These are phyloP conservation scores for Calonectria multiphialidica DNA, from an alignment of 2,329 filamentous ascomycete species.

Conservation along the genomic window DNA sequence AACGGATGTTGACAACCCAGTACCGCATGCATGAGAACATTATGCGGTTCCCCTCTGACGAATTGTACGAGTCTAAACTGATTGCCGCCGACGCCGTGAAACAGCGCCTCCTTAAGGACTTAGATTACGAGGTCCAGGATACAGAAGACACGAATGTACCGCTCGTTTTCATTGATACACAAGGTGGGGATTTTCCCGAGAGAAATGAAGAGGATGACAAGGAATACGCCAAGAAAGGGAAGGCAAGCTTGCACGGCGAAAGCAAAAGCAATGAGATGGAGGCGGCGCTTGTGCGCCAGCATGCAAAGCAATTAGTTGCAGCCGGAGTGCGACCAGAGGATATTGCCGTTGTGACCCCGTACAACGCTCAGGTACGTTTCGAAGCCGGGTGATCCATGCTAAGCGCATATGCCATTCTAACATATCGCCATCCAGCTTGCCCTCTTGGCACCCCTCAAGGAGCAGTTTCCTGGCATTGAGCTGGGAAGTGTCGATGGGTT, in stretches of 20 bases:
- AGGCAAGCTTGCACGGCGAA: slow-evolving; percentile 59
- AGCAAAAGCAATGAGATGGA: slow-evolving; percentile 96
- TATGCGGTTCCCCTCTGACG: slow-evolving; percentile 92
- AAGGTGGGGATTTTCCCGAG: slow-evolving; percentile 92
- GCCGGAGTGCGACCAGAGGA: slow-evolving; percentile 86
- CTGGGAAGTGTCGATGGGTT: slow-evolving; percentile 98
- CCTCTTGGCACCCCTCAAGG: slow-evolving; percentile 83
- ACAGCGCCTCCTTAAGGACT: slow-evolving; percentile 77
- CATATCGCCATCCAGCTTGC: slow-evolving; percentile 68
- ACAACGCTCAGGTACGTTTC: slow-evolving; percentile 83
- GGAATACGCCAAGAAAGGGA: slow-evolving; percentile 57
- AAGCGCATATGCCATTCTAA: slow-evolving; percentile 31
- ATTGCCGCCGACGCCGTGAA: slow-evolving; percentile 85
- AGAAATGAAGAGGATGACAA: slow-evolving; percentile 79
- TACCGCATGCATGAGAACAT: slow-evolving; percentile 98
- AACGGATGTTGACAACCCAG: slow-evolving; percentile 95
- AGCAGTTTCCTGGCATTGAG: slow-evolving; percentile 86
- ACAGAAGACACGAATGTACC: slow-evolving; percentile 91
- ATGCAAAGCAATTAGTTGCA: slow-evolving; percentile 81
- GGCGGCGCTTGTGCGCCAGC: slow-evolving; percentile 81
- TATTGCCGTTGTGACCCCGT: slow-evolving; percentile 94
- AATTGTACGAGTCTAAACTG: slow-evolving; percentile 86
- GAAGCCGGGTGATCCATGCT: slow-evolving; percentile 17
- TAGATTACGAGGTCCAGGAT: slow-evolving; percentile 82
- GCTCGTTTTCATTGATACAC: slow-evolving; percentile 94